Evolutionary conservation across 1,284 basidiomycete species (phyloP).

Genomic region (Kwoniella shivajii): DNA sequence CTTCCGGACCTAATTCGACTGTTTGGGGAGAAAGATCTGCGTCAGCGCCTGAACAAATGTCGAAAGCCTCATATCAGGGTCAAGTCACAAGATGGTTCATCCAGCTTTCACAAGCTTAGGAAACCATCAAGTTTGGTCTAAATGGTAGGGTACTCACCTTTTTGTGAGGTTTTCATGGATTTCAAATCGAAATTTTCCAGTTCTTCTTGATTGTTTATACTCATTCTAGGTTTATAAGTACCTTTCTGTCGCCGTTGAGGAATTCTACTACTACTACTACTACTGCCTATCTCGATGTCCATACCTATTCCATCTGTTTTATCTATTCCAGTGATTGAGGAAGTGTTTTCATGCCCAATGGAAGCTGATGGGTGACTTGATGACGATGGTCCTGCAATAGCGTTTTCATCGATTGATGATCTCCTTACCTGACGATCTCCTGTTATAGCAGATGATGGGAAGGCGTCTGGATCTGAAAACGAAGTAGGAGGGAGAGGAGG

Average conservation of each 20-base stretch:
- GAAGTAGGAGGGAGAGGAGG: no score
- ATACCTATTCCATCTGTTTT: neutral
- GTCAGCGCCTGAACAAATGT: neutral
- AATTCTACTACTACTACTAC: no score
- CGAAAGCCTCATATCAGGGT: no score
- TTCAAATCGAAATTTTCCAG: conserved; percentile 13
- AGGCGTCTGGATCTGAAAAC: no score
- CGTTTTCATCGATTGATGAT: no score
- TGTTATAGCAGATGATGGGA: no score
- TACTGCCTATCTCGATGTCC: neutral
- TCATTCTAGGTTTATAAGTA: neutral
- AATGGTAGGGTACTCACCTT: conserved; percentile 7
- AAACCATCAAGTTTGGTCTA: no score
- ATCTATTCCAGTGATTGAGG: neutral
- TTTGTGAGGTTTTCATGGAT: conserved; percentile 12
- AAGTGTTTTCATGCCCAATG: no score
- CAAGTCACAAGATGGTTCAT: no score
- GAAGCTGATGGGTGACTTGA: neutral
- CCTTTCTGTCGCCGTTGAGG: neutral
- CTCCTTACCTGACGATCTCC: neutral
- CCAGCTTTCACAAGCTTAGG: no score
- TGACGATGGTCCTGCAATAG: neutral
- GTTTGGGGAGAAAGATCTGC: neutral
- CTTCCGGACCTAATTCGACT: conserved; percentile 16
- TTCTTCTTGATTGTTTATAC: neutral